Percentiles rank a stretch among this genome's conserved stretches.
phyloP scores from a whole-genome alignment of 2,329 filamentous ascomycete genomes.

The Davidsoniella eucalypti region DNA sequence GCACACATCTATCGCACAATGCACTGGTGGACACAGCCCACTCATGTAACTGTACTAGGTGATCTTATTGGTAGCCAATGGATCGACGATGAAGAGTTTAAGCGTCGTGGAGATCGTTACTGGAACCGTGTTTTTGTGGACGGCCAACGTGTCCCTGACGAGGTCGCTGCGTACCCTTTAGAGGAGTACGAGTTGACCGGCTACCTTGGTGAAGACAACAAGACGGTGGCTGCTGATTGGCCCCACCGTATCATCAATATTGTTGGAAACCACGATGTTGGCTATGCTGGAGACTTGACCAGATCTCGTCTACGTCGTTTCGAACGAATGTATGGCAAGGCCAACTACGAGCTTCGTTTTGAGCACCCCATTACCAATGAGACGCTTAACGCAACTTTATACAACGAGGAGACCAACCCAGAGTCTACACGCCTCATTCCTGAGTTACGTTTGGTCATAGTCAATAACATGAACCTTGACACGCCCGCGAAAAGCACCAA shows the following conservation, averaged over 20 bases:
- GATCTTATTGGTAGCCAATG: constrained; percentile 91
- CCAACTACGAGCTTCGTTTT: constrained; percentile 79
- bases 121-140: constrained; percentile 69
- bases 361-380: constrained; percentile 34
- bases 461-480: constrained; percentile 92
- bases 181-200: constrained; percentile 34
- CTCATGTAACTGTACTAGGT: constrained; percentile 75
- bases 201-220: constrained; percentile 25
- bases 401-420: constrained; percentile 26
- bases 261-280: constrained; percentile 89
- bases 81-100: constrained; percentile 77
- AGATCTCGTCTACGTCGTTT: constrained; percentile 62
- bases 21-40: constrained; percentile 70
- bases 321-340: constrained; percentile 67
- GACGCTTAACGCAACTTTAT: constrained; percentile 24
- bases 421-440: constrained; percentile 36
- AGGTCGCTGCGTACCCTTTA: constrained; percentile 31
- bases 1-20: constrained; percentile 79
- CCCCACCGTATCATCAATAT: constrained; percentile 68
- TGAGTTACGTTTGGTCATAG: constrained; percentile 63
- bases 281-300: constrained; percentile 84
- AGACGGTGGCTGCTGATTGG: constrained; percentile 36
- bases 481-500: constrained; percentile 51
- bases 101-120: constrained; percentile 52
- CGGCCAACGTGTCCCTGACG: constrained; percentile 44